Conservation (phyloP, 202 grass and related monocot genomes). For the Brachypodium distachyon region DNA sequence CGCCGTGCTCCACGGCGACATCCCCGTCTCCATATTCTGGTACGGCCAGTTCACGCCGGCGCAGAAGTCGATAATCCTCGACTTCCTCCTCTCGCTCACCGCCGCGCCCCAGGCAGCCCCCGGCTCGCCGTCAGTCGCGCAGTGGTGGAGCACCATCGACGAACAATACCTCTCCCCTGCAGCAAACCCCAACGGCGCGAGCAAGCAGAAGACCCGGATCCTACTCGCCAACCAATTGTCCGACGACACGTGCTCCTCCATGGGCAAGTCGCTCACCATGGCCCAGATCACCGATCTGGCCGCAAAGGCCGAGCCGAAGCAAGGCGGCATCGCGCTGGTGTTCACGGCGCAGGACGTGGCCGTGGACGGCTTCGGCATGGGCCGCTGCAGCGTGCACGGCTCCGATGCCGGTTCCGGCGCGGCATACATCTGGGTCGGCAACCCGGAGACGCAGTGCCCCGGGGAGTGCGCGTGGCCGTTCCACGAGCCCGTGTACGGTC, state of each 20-base stretch:
- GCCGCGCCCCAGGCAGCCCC: not conserved
- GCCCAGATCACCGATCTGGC: slow-evolving; percentile 41
- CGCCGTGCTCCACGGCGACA: slow-evolving; percentile 46
- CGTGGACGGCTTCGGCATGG: slow-evolving; percentile 68
- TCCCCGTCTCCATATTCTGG: slow-evolving; percentile 49
- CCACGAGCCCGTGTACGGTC: slow-evolving; percentile 57
- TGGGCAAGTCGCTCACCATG: slow-evolving; percentile 43
- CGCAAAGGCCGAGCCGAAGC: slow-evolving; percentile 9
- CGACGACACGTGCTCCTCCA: slow-evolving; percentile 32
- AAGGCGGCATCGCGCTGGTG: slow-evolving; percentile 40
- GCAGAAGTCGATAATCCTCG: slow-evolving; percentile 56
- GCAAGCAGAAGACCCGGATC: slow-evolving; percentile 20
- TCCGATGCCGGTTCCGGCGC: slow-evolving; percentile 31
- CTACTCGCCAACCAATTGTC: slow-evolving; percentile 28
- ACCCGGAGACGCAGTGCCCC: slow-evolving; percentile 72
- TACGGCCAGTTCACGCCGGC: slow-evolving; percentile 42
- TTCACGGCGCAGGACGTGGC: slow-evolving; percentile 62
- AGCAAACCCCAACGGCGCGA: not conserved
- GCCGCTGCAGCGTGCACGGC: slow-evolving; percentile 57
- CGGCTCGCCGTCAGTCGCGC: slow-evolving; percentile 33
- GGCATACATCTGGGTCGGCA: slow-evolving; percentile 60
- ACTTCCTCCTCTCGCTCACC: slow-evolving; percentile 64
- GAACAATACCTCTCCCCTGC: slow-evolving; percentile 39
- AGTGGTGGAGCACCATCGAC: slow-evolving; percentile 67
- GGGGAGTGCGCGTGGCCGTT: slow-evolving; percentile 91